Conservation (phyloP, 2,329 filamentous ascomycete genomes). For the Coniochaeta prunicola region DNA sequence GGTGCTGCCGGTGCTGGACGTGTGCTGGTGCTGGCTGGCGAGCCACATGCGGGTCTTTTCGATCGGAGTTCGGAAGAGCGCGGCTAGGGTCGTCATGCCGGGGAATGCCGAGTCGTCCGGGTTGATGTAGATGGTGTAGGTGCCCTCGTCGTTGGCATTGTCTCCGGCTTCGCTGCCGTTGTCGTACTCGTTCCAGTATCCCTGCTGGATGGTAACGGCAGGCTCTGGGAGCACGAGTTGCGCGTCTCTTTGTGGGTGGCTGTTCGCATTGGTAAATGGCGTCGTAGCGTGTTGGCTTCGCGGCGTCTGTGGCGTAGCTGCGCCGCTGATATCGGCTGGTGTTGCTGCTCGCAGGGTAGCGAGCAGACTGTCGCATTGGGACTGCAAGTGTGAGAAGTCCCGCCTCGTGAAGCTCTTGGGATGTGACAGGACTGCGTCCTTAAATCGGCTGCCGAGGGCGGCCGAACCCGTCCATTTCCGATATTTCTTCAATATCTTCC, state of each 20-base stretch:
- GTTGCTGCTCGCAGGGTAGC: slow-evolving; percentile 37
- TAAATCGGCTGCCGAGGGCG: slow-evolving; percentile 57
- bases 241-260: background rate
- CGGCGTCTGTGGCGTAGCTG: background rate
- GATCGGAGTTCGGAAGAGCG: slow-evolving; percentile 40
- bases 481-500: slow-evolving; percentile 82
- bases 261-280: background rate
- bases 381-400: slow-evolving; percentile 49
- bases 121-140: slow-evolving; percentile 69
- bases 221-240: background rate
- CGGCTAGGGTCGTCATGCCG: slow-evolving; percentile 53
- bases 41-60: slow-evolving; percentile 47
- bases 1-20: background rate
- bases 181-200: slow-evolving; percentile 86
- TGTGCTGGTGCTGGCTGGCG: slow-evolving; percentile 10
- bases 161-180: slow-evolving; percentile 63
- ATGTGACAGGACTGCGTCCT: slow-evolving; percentile 54
- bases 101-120: slow-evolving; percentile 55
- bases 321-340: slow-evolving; percentile 17
- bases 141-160: slow-evolving; percentile 32
- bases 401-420: slow-evolving; percentile 66
- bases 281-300: background rate
- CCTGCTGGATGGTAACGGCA: slow-evolving; percentile 14
- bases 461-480: slow-evolving; percentile 77
- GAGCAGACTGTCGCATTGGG: slow-evolving; percentile 43